Conservation (phyloP, 129 eudicot genomes). For the Artemisia tridentata region DNA sequence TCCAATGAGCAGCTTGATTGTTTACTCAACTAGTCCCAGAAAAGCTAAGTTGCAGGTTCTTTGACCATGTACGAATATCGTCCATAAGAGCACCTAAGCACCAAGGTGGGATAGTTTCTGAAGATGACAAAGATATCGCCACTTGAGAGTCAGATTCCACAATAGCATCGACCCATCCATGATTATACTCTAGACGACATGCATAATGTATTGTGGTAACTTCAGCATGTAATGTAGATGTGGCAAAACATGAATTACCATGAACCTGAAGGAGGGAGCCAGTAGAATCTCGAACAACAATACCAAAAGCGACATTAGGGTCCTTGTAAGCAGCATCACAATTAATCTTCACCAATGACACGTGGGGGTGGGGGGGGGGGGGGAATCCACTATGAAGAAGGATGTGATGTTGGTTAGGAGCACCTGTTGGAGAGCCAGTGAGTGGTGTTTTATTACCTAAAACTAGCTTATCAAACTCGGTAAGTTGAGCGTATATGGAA, state of each 20-base stretch:
- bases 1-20: too few species aligned
- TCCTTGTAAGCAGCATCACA: not conserved
- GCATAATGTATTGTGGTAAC: not conserved
- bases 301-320: not conserved
- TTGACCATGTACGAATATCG: too few species aligned
- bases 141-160: too few species aligned
- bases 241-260: not conserved
- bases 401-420: not conserved
- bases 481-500: not conserved
- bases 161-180: too few species aligned
- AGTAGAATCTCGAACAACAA: not conserved
- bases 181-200: not conserved
- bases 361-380: too few species aligned
- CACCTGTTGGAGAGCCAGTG: too few species aligned
- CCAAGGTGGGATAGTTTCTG: too few species aligned
- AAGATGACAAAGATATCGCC: too few species aligned
- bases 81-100: too few species aligned
- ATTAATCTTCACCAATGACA: not conserved
- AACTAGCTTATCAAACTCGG: not conserved
- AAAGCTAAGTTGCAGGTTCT: too few species aligned
- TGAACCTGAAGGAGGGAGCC: not conserved
- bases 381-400: not conserved
- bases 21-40: too few species aligned
- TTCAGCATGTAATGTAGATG: not conserved
- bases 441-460: not conserved